Evolutionary conservation across 2,329 filamentous ascomycete genomes (phyloP).

Genomic region (Curvularia hawaiiensis): DNA sequence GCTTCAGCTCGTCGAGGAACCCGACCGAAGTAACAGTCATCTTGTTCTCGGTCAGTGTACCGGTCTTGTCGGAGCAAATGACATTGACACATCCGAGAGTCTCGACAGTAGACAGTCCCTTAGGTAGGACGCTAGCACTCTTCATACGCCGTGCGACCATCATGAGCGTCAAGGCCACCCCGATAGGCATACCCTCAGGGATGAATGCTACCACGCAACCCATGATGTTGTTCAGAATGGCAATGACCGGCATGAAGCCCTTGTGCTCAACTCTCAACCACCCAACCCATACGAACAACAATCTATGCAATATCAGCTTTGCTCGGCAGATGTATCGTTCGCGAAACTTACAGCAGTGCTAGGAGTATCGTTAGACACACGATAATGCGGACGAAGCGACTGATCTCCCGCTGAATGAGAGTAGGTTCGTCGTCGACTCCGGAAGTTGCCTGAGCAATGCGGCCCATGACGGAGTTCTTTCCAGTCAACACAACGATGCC

Average conservation of each 20-base stretch:
- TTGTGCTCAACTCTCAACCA: neutral
- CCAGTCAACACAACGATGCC: slow-evolving; percentile 3
- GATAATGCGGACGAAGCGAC: neutral
- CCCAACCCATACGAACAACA: neutral
- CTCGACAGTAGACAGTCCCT: neutral
- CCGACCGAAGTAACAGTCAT: slow-evolving; percentile 1
- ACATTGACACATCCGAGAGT: slow-evolving; percentile 1
- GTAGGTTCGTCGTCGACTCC: neutral
- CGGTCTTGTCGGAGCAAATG: slow-evolving; percentile 1
- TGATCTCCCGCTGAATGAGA: slow-evolving; percentile 2
- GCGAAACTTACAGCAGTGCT: neutral
- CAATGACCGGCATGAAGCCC: neutral
- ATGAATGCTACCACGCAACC: slow-evolving; percentile 1
- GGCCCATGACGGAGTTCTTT: slow-evolving; percentile 1
- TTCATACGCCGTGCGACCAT: slow-evolving; percentile 1
- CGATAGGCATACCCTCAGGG: neutral
- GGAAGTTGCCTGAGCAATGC: slow-evolving; percentile 2
- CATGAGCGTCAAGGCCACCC: slow-evolving; percentile 1
- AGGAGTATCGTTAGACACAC: neutral
- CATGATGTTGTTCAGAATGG: slow-evolving; percentile 1
- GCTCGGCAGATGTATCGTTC: neutral
- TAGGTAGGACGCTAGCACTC: neutral
- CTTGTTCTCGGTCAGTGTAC: slow-evolving; percentile 2
- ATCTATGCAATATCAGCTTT: neutral
- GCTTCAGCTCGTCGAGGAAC: slow-evolving; percentile 1